phyloP scores from a whole-genome alignment of 352 stramenopile species.

The Phytophthora litchii region DNA sequence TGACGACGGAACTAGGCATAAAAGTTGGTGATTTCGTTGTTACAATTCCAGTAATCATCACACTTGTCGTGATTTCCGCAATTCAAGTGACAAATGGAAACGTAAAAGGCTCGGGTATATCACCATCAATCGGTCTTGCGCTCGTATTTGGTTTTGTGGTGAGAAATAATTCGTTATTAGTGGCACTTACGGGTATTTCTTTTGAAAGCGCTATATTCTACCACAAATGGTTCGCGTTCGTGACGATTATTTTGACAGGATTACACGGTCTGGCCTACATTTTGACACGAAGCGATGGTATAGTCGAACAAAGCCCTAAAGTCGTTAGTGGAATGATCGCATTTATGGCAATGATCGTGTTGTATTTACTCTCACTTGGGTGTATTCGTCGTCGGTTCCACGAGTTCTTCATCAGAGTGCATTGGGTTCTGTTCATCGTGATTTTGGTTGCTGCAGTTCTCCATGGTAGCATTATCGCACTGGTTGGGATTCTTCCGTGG shows the following conservation, averaged over 20 bases:
- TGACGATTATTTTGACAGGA: conserved; percentile 33
- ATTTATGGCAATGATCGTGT: conserved; percentile 34
- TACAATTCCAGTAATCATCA: conserved; percentile 22
- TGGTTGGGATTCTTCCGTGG: conserved; percentile 38
- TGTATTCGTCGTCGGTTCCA: conserved; percentile 46
- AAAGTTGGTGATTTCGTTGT: conserved; percentile 43
- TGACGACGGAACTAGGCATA: conserved; percentile 33
- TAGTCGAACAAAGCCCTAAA: background rate
- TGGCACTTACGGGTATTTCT: conserved; percentile 38
- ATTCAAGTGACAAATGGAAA: conserved; percentile 9
- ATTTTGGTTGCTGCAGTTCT: conserved; percentile 43
- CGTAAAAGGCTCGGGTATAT: conserved; percentile 20
- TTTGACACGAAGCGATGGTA: conserved; percentile 1
- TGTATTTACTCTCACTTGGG: conserved; percentile 38
- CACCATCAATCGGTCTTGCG: conserved; percentile 33
- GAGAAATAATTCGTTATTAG: conserved; percentile 53
- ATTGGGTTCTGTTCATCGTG: conserved; percentile 57
- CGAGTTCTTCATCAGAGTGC: conserved; percentile 47
- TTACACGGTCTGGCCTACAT: conserved; percentile 47
- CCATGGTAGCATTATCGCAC: conserved; percentile 34
- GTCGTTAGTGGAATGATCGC: conserved; percentile 24
- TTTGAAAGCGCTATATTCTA: conserved; percentile 56
- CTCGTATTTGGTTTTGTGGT: conserved; percentile 41
- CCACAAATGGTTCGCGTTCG: conserved; percentile 48
- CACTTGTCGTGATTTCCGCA: conserved; percentile 17